Base-by-base conservation (phyloP, 2,329 filamentous ascomycete species). In the Cercospora zeina region DNA sequence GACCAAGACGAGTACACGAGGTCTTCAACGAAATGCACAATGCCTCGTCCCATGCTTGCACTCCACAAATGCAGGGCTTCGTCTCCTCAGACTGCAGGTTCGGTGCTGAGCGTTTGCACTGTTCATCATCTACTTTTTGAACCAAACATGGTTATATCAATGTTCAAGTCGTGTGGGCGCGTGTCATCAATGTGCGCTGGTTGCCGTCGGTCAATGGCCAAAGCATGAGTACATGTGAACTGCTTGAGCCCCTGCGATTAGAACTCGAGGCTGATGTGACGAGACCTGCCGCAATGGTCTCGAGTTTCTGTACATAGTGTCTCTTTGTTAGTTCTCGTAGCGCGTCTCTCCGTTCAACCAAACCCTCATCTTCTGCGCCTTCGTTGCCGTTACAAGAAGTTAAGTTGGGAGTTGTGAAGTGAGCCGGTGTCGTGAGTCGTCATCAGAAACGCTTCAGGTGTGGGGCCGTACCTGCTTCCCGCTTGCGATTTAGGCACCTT, bases 221-320 rank as follows among this genome's bases (percentile, higher is more conserved):
- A 21, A 49, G 42, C 24, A 53, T 61, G 65, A 61, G 61, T 68
- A 62, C 60, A 68, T 67, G 66, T 68, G 67, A 66, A 66, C 61
- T 67, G 62, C 65, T 62, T 51, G 62, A 65, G 16, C 16, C 19
- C n/a, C 24, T 33, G 30, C n/a, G 16, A 31, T 37, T 45, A 33
- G 36, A 58, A 53, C 13, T 36, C 34, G 21, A 36, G 33, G 47
- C 56, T 53, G 33, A 47, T 37, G 56, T 34, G 47, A 51, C 37
- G 45, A 30, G 56, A 50, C 45, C 47, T 59, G 56, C 56, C 34
- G 24, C 47, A 9, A 59, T 45, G 56, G 45, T 59, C 47, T 47
- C 47, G 42, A 21, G 6, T 27, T 14, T 59, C 33, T 70, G 69
- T 71, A 71, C 59, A 71, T 71, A 71, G 69, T 69, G 67, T 71